Percentiles rank a stretch among this genome's conserved stretches.
Conservation (phyloP, 2,329 filamentous ascomycete genomes). For the Tolypocladium ovalisporum region DNA sequence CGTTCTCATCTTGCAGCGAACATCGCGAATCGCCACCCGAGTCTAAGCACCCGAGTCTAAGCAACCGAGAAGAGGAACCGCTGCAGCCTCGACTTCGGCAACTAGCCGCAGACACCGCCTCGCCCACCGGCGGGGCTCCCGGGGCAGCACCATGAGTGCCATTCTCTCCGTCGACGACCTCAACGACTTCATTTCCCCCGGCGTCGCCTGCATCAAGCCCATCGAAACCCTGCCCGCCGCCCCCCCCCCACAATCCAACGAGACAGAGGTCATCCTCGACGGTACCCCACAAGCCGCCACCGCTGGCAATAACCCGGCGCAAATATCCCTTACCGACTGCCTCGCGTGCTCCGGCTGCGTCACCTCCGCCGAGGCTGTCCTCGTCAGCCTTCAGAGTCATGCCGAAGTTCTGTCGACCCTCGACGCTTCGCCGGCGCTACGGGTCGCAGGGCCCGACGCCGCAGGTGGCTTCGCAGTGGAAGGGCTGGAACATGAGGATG, state of each 20-base stretch:
- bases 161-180: conserved; percentile 94
- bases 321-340: conserved; percentile 95
- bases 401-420: conserved; percentile 78
- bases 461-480: conserved; percentile 28
- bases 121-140: neutral
- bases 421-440: conserved; percentile 50
- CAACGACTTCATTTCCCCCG: conserved; percentile 97
- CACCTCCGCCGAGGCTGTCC: conserved; percentile 92
- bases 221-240: conserved; percentile 73
- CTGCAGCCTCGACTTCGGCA: neutral
- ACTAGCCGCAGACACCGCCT: neutral
- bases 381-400: conserved; percentile 90
- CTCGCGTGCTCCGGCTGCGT: conserved; percentile 96
- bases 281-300: conserved; percentile 53
- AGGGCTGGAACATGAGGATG: conserved; percentile 46
- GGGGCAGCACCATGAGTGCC: conserved; percentile 63
- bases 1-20: neutral
- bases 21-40: neutral
- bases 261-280: conserved; percentile 88
- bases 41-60: neutral
- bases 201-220: conserved; percentile 96
- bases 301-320: conserved; percentile 58
- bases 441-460: conserved; percentile 20
- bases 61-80: neutral
- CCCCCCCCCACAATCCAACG: conserved; percentile 23